phyloP scores from a whole-genome alignment of 2,329 filamentous ascomycete genomes.

The Tolypocladium paradoxum region DNA sequence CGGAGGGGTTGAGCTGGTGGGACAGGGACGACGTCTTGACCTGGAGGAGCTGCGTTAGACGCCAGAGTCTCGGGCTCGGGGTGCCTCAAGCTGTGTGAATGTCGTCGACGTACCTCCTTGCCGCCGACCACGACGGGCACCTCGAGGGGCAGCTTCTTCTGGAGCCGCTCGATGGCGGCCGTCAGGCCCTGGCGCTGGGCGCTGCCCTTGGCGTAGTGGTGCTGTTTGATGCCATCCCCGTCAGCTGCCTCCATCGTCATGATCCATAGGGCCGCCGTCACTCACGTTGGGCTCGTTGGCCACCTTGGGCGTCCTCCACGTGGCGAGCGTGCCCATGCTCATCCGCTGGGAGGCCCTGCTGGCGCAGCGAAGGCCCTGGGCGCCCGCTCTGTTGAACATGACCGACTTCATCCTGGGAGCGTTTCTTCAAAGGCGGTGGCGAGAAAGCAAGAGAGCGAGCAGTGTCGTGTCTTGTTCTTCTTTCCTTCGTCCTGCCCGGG shows the following conservation, averaged over 20 bases:
- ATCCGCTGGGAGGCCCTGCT: conserved; percentile 17
- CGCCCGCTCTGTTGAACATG: conserved; percentile 21
- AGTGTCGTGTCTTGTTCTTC: not conserved
- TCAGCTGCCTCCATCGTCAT: not conserved
- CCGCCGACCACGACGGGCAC: conserved; percentile 79
- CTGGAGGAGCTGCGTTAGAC: conserved; percentile 23
- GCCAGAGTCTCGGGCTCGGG: not conserved
- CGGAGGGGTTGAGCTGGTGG: conserved; percentile 71
- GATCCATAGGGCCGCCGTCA: conserved; percentile 8
- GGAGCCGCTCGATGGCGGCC: conserved; percentile 59
- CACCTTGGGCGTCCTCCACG: conserved; percentile 79
- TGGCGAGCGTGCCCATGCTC: conserved; percentile 52
- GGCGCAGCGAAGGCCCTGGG: conserved; percentile 19
- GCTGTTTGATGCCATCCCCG: conserved; percentile 38
- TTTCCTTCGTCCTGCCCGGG: not conserved
- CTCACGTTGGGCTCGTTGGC: conserved; percentile 93
- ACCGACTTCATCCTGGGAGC: conserved; percentile 20
- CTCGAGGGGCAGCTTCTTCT: conserved; percentile 59
- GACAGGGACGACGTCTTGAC: conserved; percentile 56
- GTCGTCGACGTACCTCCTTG: conserved; percentile 49
- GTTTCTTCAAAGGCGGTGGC: not conserved
- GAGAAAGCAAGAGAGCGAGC: not conserved
- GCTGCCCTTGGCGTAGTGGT: conserved; percentile 81
- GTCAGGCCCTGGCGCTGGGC: conserved; percentile 66
- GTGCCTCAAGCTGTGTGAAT: not conserved